Evolutionary conservation across 2,329 filamentous ascomycete species (phyloP).

Genomic region (Pochonia chlamydosporia): DNA sequence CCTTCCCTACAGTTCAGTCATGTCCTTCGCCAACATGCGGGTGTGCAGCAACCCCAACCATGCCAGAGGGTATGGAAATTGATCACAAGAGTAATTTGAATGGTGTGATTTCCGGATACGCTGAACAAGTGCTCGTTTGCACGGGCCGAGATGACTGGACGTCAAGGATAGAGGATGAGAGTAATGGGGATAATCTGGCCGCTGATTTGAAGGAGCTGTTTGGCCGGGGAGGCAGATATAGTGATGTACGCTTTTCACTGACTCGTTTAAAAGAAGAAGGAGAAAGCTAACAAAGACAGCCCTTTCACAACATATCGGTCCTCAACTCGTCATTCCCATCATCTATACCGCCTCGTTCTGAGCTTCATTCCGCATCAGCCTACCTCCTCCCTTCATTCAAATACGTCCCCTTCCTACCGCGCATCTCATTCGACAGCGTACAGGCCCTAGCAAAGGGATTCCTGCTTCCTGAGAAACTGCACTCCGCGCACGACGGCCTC

Average conservation of each 20-base stretch:
- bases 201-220: slow-evolving; percentile 67
- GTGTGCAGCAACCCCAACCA: slow-evolving; percentile 60
- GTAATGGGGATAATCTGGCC: slow-evolving; percentile 58
- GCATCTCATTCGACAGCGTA: slow-evolving; percentile 50
- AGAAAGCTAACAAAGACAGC: slow-evolving; percentile 41
- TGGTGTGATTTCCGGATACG: slow-evolving; percentile 71
- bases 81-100: slow-evolving; percentile 65
- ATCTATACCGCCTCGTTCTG: slow-evolving; percentile 35
- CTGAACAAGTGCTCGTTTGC: slow-evolving; percentile 77
- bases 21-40: slow-evolving; percentile 74
- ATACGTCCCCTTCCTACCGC: slow-evolving; percentile 67
- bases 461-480: slow-evolving; percentile 57
- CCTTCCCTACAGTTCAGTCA: slow-evolving; percentile 37
- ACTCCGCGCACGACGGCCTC: slow-evolving; percentile 54
- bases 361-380: slow-evolving; percentile 54
- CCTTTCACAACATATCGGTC: slow-evolving; percentile 74
- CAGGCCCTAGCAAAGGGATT: slow-evolving; percentile 58
- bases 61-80: slow-evolving; percentile 66
- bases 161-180: slow-evolving; percentile 79
- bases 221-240: slow-evolving; percentile 59
- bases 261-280: too few relatives aligned
- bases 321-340: slow-evolving; percentile 71
- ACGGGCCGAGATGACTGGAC: slow-evolving; percentile 78
- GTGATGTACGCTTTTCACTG: slow-evolving; percentile 48
- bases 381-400: slow-evolving; percentile 81